A percentile compares a stretch with the other conserved stretches of the same genome.
These are phyloP conservation scores for Ailanthus altissimus DNA, from an alignment of 345 rosid species.

Conservation along the genomic window DNA sequence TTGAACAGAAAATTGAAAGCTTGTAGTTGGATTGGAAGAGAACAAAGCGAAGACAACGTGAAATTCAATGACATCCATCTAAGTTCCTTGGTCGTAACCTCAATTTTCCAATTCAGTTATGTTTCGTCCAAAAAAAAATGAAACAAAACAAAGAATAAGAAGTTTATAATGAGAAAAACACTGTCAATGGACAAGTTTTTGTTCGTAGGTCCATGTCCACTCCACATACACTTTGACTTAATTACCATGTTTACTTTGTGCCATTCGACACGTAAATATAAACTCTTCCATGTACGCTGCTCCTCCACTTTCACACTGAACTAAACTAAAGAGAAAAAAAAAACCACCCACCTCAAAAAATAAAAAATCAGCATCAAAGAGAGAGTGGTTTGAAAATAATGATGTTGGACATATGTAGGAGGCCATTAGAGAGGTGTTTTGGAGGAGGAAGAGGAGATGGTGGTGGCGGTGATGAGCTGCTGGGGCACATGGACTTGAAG, in stretches of 20 bases:
- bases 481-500: constrained; percentile 62
- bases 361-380: not conserved
- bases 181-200: constrained; percentile 23
- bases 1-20: no score
- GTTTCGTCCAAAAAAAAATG: not conserved
- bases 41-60: no score
- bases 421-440: constrained; percentile 48
- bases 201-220: constrained; percentile 31
- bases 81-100: no score
- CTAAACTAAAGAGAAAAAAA: not conserved
- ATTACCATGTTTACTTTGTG: constrained; percentile 44
- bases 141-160: no score
- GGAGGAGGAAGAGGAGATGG: constrained; percentile 28
- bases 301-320: constrained; percentile 1
- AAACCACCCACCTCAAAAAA: not conserved
- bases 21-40: no score
- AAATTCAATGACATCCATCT: no score
- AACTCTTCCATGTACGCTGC: not conserved
- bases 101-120: no score
- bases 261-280: not conserved
- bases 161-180: no score
- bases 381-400: not conserved
- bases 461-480: constrained; percentile 39
- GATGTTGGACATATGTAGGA: constrained; percentile 41
- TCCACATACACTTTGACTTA: not conserved